A percentile compares a stretch with the other conserved stretches of the same genome.
phyloP scores from a whole-genome alignment of 768 basidiomycete genomes.

The Trametes meyenii region DNA sequence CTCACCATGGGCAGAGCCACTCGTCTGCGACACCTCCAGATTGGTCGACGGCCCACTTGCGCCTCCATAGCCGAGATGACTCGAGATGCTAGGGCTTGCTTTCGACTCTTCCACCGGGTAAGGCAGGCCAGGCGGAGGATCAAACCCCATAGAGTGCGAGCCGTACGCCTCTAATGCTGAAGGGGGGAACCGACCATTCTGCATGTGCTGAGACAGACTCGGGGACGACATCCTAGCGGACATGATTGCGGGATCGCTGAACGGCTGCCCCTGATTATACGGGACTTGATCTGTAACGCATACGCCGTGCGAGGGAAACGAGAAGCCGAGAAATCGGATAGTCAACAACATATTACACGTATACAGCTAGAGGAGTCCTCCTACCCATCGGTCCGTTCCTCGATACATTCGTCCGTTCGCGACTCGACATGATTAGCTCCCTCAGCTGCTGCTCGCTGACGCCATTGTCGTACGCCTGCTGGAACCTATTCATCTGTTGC shows the following conservation, averaged over 20 bases:
- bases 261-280: slow-evolving; percentile 47
- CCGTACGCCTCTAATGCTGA: slow-evolving; percentile 23
- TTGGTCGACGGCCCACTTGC: slow-evolving; percentile 27
- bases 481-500: slow-evolving; percentile 44
- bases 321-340: slow-evolving; percentile 21
- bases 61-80: slow-evolving; percentile 27
- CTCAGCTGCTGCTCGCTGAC: slow-evolving; percentile 78
- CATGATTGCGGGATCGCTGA: slow-evolving; percentile 81
- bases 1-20: slow-evolving; percentile 67
- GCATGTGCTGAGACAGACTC: slow-evolving; percentile 28
- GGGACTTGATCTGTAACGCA: slow-evolving; percentile 37
- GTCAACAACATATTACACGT: slow-evolving; percentile 37
- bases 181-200: slow-evolving; percentile 27
- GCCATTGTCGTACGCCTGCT: slow-evolving; percentile 54
- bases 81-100: slow-evolving; percentile 37
- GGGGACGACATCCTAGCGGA: slow-evolving; percentile 63
- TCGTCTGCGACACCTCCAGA: slow-evolving; percentile 38
- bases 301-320: slow-evolving; percentile 25
- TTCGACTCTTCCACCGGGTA: slow-evolving; percentile 40
- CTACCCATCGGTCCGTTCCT: slow-evolving; percentile 48
- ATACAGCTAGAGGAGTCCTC: slow-evolving; percentile 46
- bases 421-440: slow-evolving; percentile 73
- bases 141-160: slow-evolving; percentile 31
- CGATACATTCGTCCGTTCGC: slow-evolving; percentile 50
- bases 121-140: slow-evolving; percentile 71